Conservation (phyloP, 2,329 filamentous ascomycete species). For the Aspergillus felis region DNA sequence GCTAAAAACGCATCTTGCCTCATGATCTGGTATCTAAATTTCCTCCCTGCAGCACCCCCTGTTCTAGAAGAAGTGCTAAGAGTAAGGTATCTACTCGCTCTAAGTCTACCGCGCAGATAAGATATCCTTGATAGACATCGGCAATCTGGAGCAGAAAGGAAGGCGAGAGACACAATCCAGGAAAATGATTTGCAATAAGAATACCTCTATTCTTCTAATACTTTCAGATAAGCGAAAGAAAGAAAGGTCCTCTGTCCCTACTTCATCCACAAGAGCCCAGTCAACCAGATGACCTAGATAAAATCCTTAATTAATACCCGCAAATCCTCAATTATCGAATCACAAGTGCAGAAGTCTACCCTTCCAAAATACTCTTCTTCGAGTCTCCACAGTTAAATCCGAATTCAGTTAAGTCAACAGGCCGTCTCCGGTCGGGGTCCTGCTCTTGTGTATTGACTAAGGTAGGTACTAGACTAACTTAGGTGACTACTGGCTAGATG, state of each 20-base stretch:
- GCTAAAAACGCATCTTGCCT: background rate
- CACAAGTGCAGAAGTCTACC: background rate
- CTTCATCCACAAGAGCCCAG: too few species aligned
- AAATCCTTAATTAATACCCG: background rate
- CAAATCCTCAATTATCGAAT: background rate
- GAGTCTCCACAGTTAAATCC: background rate
- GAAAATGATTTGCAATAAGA: background rate
- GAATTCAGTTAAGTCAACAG: background rate
- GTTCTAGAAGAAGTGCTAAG: conserved; percentile 6
- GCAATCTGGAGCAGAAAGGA: background rate
- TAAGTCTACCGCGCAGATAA: background rate
- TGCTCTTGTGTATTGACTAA: too few species aligned
- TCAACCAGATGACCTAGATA: background rate
- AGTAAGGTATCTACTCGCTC: background rate
- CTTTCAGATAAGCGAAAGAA: background rate
- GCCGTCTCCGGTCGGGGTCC: background rate
- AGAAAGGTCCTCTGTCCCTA: too few species aligned
- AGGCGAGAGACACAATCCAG: background rate
- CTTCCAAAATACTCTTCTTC: background rate
- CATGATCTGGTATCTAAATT: background rate
- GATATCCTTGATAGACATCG: background rate
- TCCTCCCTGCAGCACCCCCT: conserved; percentile 3
- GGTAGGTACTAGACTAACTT: too few species aligned
- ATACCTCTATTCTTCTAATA: background rate
- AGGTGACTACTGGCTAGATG: too few species aligned